These are phyloP conservation scores for Amanita rubescens DNA, from an alignment of 768 basidiomycete species.

Conservation along the genomic window DNA sequence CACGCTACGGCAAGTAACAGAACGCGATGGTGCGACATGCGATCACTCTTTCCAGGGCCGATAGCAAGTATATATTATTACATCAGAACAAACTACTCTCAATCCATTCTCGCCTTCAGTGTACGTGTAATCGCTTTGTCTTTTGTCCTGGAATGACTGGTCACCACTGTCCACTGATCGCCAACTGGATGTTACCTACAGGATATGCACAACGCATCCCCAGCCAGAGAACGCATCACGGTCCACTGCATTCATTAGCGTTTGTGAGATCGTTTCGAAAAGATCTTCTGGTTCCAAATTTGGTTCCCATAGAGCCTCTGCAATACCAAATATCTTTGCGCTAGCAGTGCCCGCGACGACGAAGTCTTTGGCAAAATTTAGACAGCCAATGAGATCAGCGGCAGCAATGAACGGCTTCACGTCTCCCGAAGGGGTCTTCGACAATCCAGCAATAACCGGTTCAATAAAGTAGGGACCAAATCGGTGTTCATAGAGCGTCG, in stretches of 20 bases:
- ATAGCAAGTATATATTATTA: slow-evolving; percentile 1
- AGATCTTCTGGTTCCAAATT: slow-evolving; percentile 93
- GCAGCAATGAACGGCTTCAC: slow-evolving; percentile 91
- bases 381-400: slow-evolving; percentile 88
- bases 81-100: slow-evolving; percentile 14
- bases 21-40: background rate
- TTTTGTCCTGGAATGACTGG: slow-evolving; percentile 44
- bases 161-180: slow-evolving; percentile 5
- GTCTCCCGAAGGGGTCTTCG: slow-evolving; percentile 60
- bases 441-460: slow-evolving; percentile 91
- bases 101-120: slow-evolving; percentile 91
- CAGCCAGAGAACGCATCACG: slow-evolving; percentile 96
- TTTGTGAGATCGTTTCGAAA: slow-evolving; percentile 98
- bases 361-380: slow-evolving; percentile 95
- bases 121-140: slow-evolving; percentile 77
- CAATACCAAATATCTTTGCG: slow-evolving; percentile 91
- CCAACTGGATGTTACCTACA: slow-evolving; percentile 48
- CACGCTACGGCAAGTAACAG: background rate
- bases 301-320: slow-evolving; percentile 98
- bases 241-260: slow-evolving; percentile 89
- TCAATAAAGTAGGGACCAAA: slow-evolving; percentile 97
- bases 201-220: slow-evolving; percentile 92
- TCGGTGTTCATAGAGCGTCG: slow-evolving; percentile 91
- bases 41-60: background rate
- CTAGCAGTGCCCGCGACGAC: slow-evolving; percentile 93